Evolutionary conservation across 164 flowering plant species (phyloP), one percentile per base, ranked within the genome.

Genomic region (Warburgia ugandensis): DNA sequence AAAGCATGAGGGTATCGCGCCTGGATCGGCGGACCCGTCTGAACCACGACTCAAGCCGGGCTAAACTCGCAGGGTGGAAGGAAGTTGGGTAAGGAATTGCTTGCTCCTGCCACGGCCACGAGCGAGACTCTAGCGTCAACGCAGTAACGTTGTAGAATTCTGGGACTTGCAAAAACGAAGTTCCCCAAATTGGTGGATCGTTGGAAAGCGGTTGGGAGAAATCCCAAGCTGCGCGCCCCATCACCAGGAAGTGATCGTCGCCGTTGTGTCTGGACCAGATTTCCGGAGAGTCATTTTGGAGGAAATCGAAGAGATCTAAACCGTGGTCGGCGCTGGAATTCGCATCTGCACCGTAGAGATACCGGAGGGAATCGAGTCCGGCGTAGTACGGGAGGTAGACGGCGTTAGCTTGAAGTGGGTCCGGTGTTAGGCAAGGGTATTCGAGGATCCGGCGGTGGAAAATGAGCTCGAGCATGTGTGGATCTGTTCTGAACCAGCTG

Each of bases 101-200:
- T 11, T 76, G 84, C 52, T 92, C 99, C 61, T 92, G 99, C 91
- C 89, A 92, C 0, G 95, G 81, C 88, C 92, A 88, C 7, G 81
- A 58, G 1, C 99, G 66, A 1, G 78, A 41, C 65, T 92, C 97
- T 0, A 73, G 56, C 22, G 80, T 70, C 56, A 92, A 43, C 0
- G 79, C 83, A 1, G 94, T 88, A n/a, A 92, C 69, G 61, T 88
- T 92, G 64, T 29, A 80, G 51, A 86, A 86, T 52, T 83, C 83
- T 0, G 94, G 94, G 38, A 80, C 21, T 38, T 82, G 81, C 3
- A 92, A 74, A 33, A 92, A 84, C 8, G 94, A 81, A 3, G 97
- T 92, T 10, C 99, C 99, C 86, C 94, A 92, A 6, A 71, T 13
- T 0, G 83, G 83, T 5, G 80, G 81, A 32, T 81, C 84, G 39